These are phyloP conservation scores for Dionaea muscipula DNA, from an alignment of 179 eudicot genomes.

Conservation along the genomic window DNA sequence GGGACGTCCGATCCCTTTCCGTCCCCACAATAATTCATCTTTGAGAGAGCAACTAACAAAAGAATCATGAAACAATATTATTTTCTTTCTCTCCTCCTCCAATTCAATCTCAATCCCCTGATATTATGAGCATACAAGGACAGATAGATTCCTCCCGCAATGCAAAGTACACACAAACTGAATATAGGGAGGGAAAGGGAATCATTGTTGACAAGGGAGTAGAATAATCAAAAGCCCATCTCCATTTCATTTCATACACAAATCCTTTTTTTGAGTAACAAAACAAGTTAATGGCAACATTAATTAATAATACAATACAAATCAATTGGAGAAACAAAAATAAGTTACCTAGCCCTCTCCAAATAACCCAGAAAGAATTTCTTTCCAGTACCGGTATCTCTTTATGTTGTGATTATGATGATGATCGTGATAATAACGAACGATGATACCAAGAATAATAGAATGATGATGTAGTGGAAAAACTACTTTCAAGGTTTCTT, in stretches of 20 bases:
- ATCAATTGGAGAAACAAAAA: constrained; percentile 6
- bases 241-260: too few species aligned
- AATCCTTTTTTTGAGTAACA: too few species aligned
- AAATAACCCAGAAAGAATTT: constrained; percentile 22
- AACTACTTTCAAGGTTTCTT: too few species aligned
- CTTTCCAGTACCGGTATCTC: constrained; percentile 10
- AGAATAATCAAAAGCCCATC: too few species aligned
- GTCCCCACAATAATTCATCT: constrained; percentile 21
- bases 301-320: too few species aligned
- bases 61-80: too few species aligned
- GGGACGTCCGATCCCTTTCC: constrained; percentile 14
- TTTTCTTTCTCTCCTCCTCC: neutral
- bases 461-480: neutral
- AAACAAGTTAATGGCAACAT: too few species aligned
- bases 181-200: too few species aligned
- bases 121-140: too few species aligned
- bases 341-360: constrained; percentile 13
- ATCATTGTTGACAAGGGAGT: too few species aligned
- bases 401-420: constrained; percentile 12
- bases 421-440: constrained; percentile 11
- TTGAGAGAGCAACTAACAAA: constrained; percentile 5
- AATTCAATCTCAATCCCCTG: neutral
- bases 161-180: too few species aligned
- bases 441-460: constrained; percentile 16
- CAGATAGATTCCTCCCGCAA: too few species aligned